Evolutionary conservation across 192 early-diverging fungal species (phyloP), one percentile per base, ranked within the genome.

Genomic region (Gorgonomyces haynaldii): DNA sequence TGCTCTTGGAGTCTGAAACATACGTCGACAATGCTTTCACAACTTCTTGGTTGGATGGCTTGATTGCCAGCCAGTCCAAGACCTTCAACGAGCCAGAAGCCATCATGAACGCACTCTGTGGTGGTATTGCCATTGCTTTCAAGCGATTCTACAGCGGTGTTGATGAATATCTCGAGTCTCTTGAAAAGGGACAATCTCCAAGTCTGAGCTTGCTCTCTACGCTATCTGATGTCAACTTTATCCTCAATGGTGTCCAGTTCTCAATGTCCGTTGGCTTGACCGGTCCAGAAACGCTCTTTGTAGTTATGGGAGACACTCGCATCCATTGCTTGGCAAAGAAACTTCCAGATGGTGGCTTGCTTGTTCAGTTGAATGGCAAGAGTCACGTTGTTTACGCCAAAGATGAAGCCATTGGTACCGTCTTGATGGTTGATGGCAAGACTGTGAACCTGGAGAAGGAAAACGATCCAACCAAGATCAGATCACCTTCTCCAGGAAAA

Each of bases 401-500:
- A 54, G 81, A 90, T 24, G 95, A 98, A 59, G 80, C 86, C 25
- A 82, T 83, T 54, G 84, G 81, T 17, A 92, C 88, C 26, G 82
- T 82, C 37, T 52, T 98, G 65, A 83, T 86, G 54, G 67, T 98
- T 16, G 88, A 95, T 52, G 82, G 89, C 54, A 89, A 89, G 62
- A 92, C 86, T 13, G 88, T 82, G 54, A 61, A 90, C 45, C 64
- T 98, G 17, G 95, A 98, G 67, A 85, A 96, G 59, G 95, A 98
- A 57, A 88, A 79, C 43, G 95, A 98, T 60, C 95, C 95, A 22
- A 95, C 95, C 21, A 89, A 96, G 67, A 67, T 98, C 37, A 79
- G 95, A 24, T 86, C 84, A 25, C 92, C 91, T 35, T 94, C 90
- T 23, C 91, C 95, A 1, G 95, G 95, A 31, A 98, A 98, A 66